Evolutionary conservation across 1,139 yeast genomes (phyloP), one percentile per base, ranked within the genome.

Genomic region (Pichia cactophila): DNA sequence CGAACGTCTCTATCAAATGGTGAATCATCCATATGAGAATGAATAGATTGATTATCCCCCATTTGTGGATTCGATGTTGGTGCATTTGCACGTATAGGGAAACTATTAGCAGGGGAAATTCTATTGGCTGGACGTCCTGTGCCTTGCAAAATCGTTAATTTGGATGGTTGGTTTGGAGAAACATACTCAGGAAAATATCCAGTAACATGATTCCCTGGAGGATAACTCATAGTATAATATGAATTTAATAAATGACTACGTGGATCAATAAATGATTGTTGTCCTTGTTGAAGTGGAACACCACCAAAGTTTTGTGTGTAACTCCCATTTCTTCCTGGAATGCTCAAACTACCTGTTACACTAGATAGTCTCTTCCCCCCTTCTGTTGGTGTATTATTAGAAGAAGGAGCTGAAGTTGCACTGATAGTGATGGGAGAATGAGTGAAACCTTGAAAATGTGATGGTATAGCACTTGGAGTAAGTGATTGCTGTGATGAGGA

Each of bases 1-100:
- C 66, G 51, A 9, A 64, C 60, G 48, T 63, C 64, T 29, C 60
- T 61, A 26, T 61, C 63, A 45, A 61, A 48, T 4, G 60, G 62
- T 8, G 57, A 41, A 14, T 50, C 56, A 14, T 50, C 55, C 11
- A 39, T 26, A 10, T 38, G 26, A 17, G 16, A 11, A 11, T 2
- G 29, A 8, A 20, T 14, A 5, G n/a, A 23, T 5, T 20, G 28
- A 38, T 8, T n/a, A 10, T 38, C 41, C 4, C 23, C 23, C 11
- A 16, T 36, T n/a, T 35, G 44, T 33, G 50, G 48, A 36, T 50
- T 42, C 4, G 52, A 47, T 7, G 52, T 47, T 17, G 50, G 44
- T 6, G 43, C 49, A 44, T 38, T 33, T 14, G 33, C 23, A 20
- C 33, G 44, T 26, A 41, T 35, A 33, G 23, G 20, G 16, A 36